phyloP scores from a whole-genome alignment of 805 yeast species.

The Spathaspora boniae region DNA sequence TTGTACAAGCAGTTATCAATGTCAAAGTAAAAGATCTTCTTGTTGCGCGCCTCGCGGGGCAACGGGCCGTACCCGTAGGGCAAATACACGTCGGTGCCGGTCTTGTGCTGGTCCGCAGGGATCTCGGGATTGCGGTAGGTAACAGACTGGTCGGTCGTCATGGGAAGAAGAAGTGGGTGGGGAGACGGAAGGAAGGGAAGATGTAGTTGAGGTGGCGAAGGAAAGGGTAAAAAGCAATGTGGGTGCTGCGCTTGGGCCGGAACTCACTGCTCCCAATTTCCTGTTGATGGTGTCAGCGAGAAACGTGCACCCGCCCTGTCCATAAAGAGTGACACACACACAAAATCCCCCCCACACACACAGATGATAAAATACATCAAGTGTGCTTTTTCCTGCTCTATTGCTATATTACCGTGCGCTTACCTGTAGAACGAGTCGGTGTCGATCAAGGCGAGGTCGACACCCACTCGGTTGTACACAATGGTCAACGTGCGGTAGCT shows the following conservation, averaged over 20 bases:
- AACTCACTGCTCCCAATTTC: too few relatives aligned
- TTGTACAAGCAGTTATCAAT: constrained; percentile 90
- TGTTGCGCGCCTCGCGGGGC: constrained; percentile 19
- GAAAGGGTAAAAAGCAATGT: too few relatives aligned
- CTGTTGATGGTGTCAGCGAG: too few relatives aligned
- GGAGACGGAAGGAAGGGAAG: constrained; percentile 1
- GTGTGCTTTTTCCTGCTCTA: neutral
- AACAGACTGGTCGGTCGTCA: constrained; percentile 7
- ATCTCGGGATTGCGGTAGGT: constrained; percentile 24
- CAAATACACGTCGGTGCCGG: constrained; percentile 21
- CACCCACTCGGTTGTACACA: constrained; percentile 17
- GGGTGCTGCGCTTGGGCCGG: too few relatives aligned
- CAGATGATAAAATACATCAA: constrained; percentile 1
- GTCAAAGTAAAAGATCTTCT: constrained; percentile 70
- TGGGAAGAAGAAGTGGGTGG: neutral
- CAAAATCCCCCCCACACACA: too few relatives aligned
- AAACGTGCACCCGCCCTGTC: too few relatives aligned
- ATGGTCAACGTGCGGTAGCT: constrained; percentile 20
- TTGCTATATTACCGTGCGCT: neutral
- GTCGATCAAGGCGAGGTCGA: constrained; percentile 17
- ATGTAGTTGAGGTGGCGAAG: too few relatives aligned
- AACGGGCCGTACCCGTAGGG: constrained; percentile 34
- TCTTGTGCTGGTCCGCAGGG: constrained; percentile 9
- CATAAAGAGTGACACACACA: too few relatives aligned
- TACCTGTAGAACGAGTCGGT: constrained; percentile 22